phyloP scores from a whole-genome alignment of 2,329 filamentous ascomycete genomes.

The Leptodontidium sp. region DNA sequence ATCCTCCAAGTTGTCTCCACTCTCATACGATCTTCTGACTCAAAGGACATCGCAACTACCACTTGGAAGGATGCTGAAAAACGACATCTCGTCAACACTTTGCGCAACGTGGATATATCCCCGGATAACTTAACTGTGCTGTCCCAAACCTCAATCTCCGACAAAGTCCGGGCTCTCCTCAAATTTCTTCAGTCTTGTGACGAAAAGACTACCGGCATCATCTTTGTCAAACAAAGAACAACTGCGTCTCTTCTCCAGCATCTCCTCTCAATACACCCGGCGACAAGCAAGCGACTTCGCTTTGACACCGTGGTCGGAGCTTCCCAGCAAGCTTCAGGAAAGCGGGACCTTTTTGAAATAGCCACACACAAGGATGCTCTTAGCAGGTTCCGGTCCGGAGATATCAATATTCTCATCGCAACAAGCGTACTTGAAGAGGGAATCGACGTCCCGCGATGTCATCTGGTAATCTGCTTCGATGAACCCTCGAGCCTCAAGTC shows the following conservation, averaged over 20 bases:
- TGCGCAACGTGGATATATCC: slow-evolving; percentile 14
- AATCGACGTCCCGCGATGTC: slow-evolving; percentile 23
- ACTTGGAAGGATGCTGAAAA: slow-evolving; percentile 17
- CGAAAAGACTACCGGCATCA: slow-evolving; percentile 20
- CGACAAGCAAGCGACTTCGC: slow-evolving; percentile 15
- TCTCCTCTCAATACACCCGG: slow-evolving; percentile 16
- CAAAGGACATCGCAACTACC: slow-evolving; percentile 10
- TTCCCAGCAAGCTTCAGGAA: slow-evolving; percentile 7
- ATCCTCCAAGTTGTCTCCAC: slow-evolving; percentile 17
- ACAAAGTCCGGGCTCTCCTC: slow-evolving; percentile 20
- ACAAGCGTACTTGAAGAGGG: slow-evolving; percentile 25
- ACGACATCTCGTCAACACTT: slow-evolving; percentile 22
- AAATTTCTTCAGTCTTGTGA: slow-evolving; percentile 22
- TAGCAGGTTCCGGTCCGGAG: slow-evolving; percentile 20
- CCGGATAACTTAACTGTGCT: slow-evolving; percentile 11
- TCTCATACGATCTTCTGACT: slow-evolving; percentile 17
- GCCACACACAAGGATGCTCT: slow-evolving; percentile 14
- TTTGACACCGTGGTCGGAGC: slow-evolving; percentile 12
- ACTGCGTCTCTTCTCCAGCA: slow-evolving; percentile 9
- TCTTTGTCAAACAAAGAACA: slow-evolving; percentile 25
- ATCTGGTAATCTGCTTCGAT: slow-evolving; percentile 26
- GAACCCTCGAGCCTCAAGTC: slow-evolving; percentile 25
- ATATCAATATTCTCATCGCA: slow-evolving; percentile 20
- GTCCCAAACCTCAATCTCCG: slow-evolving; percentile 16
- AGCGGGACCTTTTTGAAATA: slow-evolving; percentile 14